These are phyloP conservation scores for Quercus berberidifolia DNA, from an alignment of 306 rosid genomes.

Conservation along the genomic window DNA sequence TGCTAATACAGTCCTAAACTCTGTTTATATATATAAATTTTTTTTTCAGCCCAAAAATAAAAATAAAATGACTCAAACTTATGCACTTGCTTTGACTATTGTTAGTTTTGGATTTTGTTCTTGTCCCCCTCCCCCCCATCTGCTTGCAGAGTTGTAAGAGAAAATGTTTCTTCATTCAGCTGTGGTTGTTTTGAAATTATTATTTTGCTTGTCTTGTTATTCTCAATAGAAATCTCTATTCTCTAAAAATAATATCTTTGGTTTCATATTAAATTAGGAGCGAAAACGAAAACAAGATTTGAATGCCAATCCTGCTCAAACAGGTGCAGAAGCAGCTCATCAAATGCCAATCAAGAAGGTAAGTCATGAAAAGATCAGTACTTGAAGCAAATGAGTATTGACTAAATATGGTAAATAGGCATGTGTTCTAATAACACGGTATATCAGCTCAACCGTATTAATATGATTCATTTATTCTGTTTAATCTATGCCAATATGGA, in stretches of 20 bases:
- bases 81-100: not conserved
- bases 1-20: not conserved
- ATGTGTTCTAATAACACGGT: no score
- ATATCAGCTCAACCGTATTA: no score
- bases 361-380: slow-evolving; percentile 1
- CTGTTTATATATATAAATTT: no score
- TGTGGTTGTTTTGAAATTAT: not conserved
- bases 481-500: no score
- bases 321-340: slow-evolving; percentile 67
- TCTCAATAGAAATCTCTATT: not conserved
- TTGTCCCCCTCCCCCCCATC: no score
- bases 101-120: not conserved
- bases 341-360: slow-evolving; percentile 67
- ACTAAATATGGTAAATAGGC: not conserved
- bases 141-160: not conserved
- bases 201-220: not conserved
- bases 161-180: no score
- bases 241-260: slow-evolving; percentile 1
- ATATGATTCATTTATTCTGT: no score
- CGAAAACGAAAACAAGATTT: slow-evolving; percentile 37
- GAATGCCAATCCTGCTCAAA: slow-evolving; percentile 67
- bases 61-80: not conserved
- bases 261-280: slow-evolving; percentile 37
- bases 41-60: no score
- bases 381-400: slow-evolving; percentile 5